phyloP scores from a whole-genome alignment of 345 rosid species.

The Euphorbia peplus region DNA sequence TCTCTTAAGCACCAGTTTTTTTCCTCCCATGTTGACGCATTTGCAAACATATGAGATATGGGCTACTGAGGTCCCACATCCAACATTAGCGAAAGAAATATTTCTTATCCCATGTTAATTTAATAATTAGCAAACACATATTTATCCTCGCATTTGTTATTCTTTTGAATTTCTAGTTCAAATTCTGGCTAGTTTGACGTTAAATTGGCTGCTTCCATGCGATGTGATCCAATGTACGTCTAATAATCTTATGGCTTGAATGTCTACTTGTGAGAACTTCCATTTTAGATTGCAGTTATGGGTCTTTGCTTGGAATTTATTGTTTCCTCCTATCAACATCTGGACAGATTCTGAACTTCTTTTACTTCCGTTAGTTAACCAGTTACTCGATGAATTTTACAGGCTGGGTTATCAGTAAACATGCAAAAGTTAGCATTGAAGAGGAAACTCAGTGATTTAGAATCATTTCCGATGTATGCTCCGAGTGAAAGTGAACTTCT shows the following conservation, averaged over 20 bases:
- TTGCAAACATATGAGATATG: no score
- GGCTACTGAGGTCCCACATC: not conserved
- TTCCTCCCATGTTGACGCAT: not conserved
- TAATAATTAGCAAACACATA: not conserved
- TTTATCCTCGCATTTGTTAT: not conserved
- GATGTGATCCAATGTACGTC: not conserved
- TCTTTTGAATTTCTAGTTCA: no score
- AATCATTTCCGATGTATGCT: conserved; percentile 27
- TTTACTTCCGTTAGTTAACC: conserved; percentile 18
- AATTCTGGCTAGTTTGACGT: not conserved
- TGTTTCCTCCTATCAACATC: not conserved
- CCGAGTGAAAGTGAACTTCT: conserved; percentile 35
- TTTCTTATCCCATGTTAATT: not conserved
- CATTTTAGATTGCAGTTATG: not conserved
- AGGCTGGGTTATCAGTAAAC: conserved; percentile 32
- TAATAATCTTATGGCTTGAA: not conserved
- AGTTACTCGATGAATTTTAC: conserved; percentile 26
- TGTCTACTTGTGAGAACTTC: not conserved
- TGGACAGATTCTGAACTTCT: not conserved
- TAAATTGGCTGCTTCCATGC: conserved; percentile 1
- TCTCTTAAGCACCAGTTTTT: not conserved
- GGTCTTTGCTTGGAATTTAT: not conserved
- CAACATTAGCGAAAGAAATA: not conserved
- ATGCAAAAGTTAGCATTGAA: conserved; percentile 31
- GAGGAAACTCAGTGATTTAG: conserved; percentile 25